Conservation (phyloP, 1,284 basidiomycete genomes). For the Cryptococcus sp. region DNA sequence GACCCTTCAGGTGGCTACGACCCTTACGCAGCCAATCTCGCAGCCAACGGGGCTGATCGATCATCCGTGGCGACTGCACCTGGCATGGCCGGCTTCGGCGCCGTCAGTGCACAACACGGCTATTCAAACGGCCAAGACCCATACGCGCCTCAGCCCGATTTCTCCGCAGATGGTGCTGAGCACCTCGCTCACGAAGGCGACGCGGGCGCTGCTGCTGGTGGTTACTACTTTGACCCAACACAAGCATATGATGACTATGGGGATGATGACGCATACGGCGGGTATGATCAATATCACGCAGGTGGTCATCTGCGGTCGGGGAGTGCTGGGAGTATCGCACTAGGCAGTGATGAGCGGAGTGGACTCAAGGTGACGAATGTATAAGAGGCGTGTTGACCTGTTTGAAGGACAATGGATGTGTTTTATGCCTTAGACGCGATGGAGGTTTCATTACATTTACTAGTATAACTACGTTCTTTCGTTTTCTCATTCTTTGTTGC, state of each 20-base stretch:
- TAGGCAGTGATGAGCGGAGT: slow-evolving; percentile 10
- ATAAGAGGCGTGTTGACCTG: slow-evolving; percentile 1
- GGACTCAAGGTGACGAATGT: slow-evolving; percentile 27
- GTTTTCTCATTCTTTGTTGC: no score
- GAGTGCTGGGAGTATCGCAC: slow-evolving; percentile 25
- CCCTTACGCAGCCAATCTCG: slow-evolving; percentile 45
- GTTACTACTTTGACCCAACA: slow-evolving; percentile 50
- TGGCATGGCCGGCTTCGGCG: slow-evolving; percentile 42
- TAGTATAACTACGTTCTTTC: no score
- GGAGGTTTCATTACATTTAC: no score
- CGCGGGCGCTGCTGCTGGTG: slow-evolving; percentile 10
- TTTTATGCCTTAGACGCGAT: no score
- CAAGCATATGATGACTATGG: slow-evolving; percentile 37
- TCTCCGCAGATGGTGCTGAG: slow-evolving; percentile 1
- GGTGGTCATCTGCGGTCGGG: slow-evolving; percentile 18
- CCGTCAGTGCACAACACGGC: slow-evolving; percentile 22
- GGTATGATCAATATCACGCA: slow-evolving; percentile 22
- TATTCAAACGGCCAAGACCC: slow-evolving; percentile 13
- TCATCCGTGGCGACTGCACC: slow-evolving; percentile 36
- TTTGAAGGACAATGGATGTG: no score
- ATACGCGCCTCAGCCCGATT: slow-evolving; percentile 18
- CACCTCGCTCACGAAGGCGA: slow-evolving; percentile 2
- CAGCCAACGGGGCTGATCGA: slow-evolving; percentile 22
- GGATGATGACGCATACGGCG: slow-evolving; percentile 27
- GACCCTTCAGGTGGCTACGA: slow-evolving; percentile 52